Evolutionary conservation across 257 asterid genomes (phyloP).

Genomic region (Hygrophila difformis): DNA sequence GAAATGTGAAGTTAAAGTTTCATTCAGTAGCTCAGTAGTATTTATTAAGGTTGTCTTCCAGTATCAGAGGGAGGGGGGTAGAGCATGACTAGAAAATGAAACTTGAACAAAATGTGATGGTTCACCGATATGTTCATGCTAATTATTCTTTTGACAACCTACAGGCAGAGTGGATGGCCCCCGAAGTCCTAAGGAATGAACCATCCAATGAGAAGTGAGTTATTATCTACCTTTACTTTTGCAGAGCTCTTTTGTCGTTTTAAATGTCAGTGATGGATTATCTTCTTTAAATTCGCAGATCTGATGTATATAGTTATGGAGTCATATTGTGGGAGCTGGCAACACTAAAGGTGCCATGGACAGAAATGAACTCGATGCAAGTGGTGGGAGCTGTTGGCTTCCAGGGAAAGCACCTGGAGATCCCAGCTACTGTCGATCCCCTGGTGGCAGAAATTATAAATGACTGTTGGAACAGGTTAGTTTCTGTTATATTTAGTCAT

Average conservation of each 20-base stretch:
- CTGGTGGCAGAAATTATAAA: slow-evolving; percentile 66
- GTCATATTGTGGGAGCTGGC: slow-evolving; percentile 96
- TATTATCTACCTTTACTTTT: slow-evolving; percentile 5
- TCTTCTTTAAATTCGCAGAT: slow-evolving; percentile 39
- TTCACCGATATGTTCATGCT: slow-evolving; percentile 5
- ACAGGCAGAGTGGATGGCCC: slow-evolving; percentile 99
- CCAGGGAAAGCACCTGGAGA: slow-evolving; percentile 71
- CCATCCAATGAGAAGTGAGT: slow-evolving; percentile 95
- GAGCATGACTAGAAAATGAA: background rate
- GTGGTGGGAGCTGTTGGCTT: slow-evolving; percentile 99
- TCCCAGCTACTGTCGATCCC: slow-evolving; percentile 70
- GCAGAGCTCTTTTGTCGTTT: background rate
- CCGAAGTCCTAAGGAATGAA: slow-evolving; percentile 91
- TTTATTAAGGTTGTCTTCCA: background rate
- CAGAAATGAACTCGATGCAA: slow-evolving; percentile 96
- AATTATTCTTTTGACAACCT: slow-evolving; percentile 12
- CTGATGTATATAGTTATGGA: slow-evolving; percentile 92
- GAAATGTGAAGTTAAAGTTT: slow-evolving; percentile 11
- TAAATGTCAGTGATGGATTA: slow-evolving; percentile 9
- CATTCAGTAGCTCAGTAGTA: too few relatives aligned
- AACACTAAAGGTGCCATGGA: slow-evolving; percentile 85
- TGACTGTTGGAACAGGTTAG: slow-evolving; percentile 82
- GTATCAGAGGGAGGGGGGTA: background rate
- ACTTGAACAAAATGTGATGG: slow-evolving; percentile 4
- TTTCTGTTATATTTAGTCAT: too few relatives aligned